Evolutionary conservation across 352 stramenopile genomes (phyloP).

Genomic region (Stramenopiles sp.): DNA sequence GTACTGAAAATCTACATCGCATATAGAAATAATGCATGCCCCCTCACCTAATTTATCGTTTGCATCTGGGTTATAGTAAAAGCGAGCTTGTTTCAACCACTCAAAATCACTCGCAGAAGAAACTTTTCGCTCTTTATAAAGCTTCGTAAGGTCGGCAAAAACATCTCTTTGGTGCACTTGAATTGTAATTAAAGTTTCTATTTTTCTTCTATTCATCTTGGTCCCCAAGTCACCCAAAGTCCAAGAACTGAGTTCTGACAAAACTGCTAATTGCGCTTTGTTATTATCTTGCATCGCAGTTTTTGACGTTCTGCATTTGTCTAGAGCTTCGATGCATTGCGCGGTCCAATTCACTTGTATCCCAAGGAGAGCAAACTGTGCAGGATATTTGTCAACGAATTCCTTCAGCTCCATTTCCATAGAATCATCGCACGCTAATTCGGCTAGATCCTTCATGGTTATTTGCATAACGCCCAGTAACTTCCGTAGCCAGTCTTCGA

Average conservation of each 20-base stretch:
- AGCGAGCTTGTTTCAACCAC: conserved; percentile 95
- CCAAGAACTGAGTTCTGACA: conserved; percentile 74
- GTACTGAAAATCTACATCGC: conserved; percentile 95
- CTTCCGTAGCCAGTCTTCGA: conserved; percentile 94
- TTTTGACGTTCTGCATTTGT: conserved; percentile 80
- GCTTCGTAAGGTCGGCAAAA: conserved; percentile 68
- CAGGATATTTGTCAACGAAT: conserved; percentile 80
- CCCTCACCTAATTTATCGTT: conserved; percentile 84
- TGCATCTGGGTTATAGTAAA: conserved; percentile 79
- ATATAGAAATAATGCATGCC: conserved; percentile 87
- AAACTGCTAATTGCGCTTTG: conserved; percentile 66
- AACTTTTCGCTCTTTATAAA: conserved; percentile 88
- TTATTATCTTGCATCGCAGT: conserved; percentile 93
- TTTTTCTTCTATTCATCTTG: conserved; percentile 90
- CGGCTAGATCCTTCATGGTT: conserved; percentile 90
- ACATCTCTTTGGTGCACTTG: conserved; percentile 94
- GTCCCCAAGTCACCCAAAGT: conserved; percentile 79
- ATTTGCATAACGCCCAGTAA: conserved; percentile 76
- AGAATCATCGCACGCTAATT: too few species aligned
- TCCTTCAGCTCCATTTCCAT: conserved; percentile 71
- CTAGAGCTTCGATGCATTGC: conserved; percentile 77
- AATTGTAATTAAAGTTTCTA: conserved; percentile 91
- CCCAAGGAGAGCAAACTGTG: conserved; percentile 79
- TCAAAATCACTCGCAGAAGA: conserved; percentile 92
- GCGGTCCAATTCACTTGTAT: conserved; percentile 92